Evolutionary conservation across 1,284 basidiomycete species (phyloP).

Genomic region (Cutaneotrichosporon sp.): DNA sequence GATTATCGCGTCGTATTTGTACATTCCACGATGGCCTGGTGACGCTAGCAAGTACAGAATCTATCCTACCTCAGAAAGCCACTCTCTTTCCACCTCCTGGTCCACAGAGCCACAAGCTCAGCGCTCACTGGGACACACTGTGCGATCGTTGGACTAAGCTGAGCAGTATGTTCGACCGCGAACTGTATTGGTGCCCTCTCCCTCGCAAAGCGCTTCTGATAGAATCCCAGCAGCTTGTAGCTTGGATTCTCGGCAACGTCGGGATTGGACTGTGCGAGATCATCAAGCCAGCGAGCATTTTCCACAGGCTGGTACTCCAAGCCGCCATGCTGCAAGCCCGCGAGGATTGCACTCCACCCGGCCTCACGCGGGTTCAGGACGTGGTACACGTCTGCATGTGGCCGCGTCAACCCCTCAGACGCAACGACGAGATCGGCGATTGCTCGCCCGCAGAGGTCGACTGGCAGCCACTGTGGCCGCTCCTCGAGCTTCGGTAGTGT

Average conservation of each 20-base stretch:
- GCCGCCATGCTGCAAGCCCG: slow-evolving; percentile 59
- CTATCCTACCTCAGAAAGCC: slow-evolving; percentile 27
- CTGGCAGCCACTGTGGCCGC: slow-evolving; percentile 57
- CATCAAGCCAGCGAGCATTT: slow-evolving; percentile 56
- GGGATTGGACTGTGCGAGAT: slow-evolving; percentile 49
- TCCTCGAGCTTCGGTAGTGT: slow-evolving; percentile 54
- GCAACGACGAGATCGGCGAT: slow-evolving; percentile 54
- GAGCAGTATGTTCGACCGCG: slow-evolving; percentile 23
- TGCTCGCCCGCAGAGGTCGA: slow-evolving; percentile 55
- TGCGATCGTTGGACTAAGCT: slow-evolving; percentile 31
- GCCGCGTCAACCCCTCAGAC: neutral
- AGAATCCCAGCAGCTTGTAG: slow-evolving; percentile 51
- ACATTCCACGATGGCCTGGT: neutral
- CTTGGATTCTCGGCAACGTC: slow-evolving; percentile 54
- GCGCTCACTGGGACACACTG: slow-evolving; percentile 18
- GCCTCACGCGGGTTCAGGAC: slow-evolving; percentile 56
- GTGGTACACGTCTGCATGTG: slow-evolving; percentile 57
- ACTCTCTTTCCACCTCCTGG: slow-evolving; percentile 32
- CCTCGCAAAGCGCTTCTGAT: slow-evolving; percentile 31
- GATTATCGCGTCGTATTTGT: neutral
- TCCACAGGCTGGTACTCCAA: slow-evolving; percentile 70
- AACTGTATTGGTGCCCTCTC: slow-evolving; percentile 34
- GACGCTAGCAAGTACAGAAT: neutral
- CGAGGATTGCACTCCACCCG: slow-evolving; percentile 57
- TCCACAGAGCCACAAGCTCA: slow-evolving; percentile 36